Percentiles rank a stretch among this genome's conserved stretches.
Evolutionary conservation across 768 basidiomycete species (phyloP).

Genomic region (Rhodosporidiobolus sp.): DNA sequence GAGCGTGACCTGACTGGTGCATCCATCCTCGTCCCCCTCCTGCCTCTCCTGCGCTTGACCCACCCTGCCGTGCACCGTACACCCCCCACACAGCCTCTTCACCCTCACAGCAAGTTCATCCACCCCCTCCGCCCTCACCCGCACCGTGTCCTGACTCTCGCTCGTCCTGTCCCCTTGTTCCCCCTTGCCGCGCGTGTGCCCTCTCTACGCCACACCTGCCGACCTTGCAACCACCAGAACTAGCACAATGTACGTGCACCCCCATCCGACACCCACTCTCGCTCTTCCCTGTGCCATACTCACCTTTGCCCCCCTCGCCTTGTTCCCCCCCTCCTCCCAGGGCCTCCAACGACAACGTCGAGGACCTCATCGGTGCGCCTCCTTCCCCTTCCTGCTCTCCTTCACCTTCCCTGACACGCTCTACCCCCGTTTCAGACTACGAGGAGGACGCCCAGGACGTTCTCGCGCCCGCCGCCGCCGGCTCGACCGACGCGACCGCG

Average conservation of each 20-base stretch:
- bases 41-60: too few relatives aligned
- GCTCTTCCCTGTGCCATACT: too few relatives aligned
- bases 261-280: too few relatives aligned
- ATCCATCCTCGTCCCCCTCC: too few relatives aligned
- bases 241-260: too few relatives aligned
- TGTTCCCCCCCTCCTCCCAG: not conserved
- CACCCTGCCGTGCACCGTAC: too few relatives aligned
- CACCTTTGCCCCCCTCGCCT: too few relatives aligned
- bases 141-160: not conserved
- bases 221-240: not conserved
- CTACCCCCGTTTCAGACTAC: slow-evolving; percentile 24
- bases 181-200: not conserved
- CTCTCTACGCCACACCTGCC: not conserved
- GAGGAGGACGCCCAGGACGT: slow-evolving; percentile 35
- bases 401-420: not conserved
- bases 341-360: slow-evolving; percentile 17
- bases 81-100: not conserved
- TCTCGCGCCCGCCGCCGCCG: slow-evolving; percentile 10
- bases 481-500: slow-evolving; percentile 14
- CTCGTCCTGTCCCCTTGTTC: too few relatives aligned
- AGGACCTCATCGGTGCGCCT: slow-evolving; percentile 30
- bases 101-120: not conserved
- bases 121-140: not conserved
- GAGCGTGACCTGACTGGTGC: too few relatives aligned
- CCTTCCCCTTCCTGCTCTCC: not conserved